Conservation (phyloP, 495 filamentous ascomycete genomes). For the Immersiella caudata region DNA sequence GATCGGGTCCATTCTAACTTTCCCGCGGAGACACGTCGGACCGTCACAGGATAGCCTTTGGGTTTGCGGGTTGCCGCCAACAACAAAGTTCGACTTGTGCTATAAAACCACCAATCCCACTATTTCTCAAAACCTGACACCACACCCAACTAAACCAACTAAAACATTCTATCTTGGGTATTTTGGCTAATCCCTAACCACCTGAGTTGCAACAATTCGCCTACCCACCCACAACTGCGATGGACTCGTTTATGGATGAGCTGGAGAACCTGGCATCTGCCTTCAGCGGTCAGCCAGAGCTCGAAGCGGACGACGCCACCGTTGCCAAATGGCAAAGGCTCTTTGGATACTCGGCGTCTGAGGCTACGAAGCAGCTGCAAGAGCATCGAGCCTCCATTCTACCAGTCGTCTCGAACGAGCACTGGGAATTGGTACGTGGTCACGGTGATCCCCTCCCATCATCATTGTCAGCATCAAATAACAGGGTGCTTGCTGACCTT, state of each 20-base stretch:
- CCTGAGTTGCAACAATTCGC: background rate
- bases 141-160: slow-evolving; percentile 5
- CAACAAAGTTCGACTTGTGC: slow-evolving; percentile 9
- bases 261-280: slow-evolving; percentile 19
- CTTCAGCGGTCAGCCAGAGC: slow-evolving; percentile 13
- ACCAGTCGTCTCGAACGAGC: slow-evolving; percentile 2
- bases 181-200: slow-evolving; percentile 6
- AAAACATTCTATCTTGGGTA: slow-evolving; percentile 5
- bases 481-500: background rate
- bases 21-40: slow-evolving; percentile 12
- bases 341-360: slow-evolving; percentile 13
- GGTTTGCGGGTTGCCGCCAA: slow-evolving; percentile 7
- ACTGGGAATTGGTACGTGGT: slow-evolving; percentile 7
- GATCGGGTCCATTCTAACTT: too few relatives aligned
- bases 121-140: slow-evolving; percentile 1
- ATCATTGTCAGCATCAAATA: background rate
- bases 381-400: slow-evolving; percentile 3
- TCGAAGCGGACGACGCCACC: slow-evolving; percentile 16
- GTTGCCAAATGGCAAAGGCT: slow-evolving; percentile 7
- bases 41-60: slow-evolving; percentile 8
- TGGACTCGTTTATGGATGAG: slow-evolving; percentile 15
- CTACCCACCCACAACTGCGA: slow-evolving; percentile 7
- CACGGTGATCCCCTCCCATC: background rate
- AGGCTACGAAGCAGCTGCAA: slow-evolving; percentile 4
- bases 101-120: slow-evolving; percentile 12